These are phyloP conservation scores for Cucumis cinereus DNA, from an alignment of 306 rosid genomes.

Conservation along the genomic window DNA sequence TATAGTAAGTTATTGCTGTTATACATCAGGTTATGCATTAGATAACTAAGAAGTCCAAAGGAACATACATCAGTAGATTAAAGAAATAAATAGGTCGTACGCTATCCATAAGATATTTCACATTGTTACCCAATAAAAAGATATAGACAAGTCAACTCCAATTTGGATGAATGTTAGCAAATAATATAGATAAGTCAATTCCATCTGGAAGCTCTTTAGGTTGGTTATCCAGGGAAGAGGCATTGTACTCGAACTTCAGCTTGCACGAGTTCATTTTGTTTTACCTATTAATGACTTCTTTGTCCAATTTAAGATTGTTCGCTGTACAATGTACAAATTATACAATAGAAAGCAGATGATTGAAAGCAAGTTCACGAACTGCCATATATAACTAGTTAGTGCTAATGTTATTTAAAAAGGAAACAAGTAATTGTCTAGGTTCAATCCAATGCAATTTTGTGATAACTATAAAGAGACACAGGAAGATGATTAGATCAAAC, in stretches of 20 bases:
- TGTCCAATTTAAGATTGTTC: background rate
- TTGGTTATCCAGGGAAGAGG: slow-evolving; percentile 14
- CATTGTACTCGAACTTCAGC: background rate
- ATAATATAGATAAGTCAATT: slow-evolving; percentile 35
- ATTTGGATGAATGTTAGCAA: slow-evolving; percentile 22
- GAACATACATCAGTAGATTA: slow-evolving; percentile 24
- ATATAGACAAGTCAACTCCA: slow-evolving; percentile 18
- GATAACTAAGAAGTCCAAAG: slow-evolving; percentile 27
- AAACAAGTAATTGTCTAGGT: background rate
- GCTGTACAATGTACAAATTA: background rate
- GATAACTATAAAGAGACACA: background rate
- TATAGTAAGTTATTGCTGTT: slow-evolving; percentile 14
- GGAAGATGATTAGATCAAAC: background rate
- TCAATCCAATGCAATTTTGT: background rate
- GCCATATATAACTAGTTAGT: background rate
- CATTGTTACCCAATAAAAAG: slow-evolving; percentile 48
- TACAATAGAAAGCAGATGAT: background rate
- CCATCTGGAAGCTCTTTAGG: slow-evolving; percentile 8
- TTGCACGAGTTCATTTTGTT: background rate
- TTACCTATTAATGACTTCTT: background rate
- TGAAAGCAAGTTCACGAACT: background rate
- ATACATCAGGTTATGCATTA: slow-evolving; percentile 24
- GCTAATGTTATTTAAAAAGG: background rate
- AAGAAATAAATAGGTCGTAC: slow-evolving; percentile 32
- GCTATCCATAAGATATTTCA: slow-evolving; percentile 27